Base-by-base conservation (phyloP, 345 rosid species). In the Erysimum cheiranthoides region DNA sequence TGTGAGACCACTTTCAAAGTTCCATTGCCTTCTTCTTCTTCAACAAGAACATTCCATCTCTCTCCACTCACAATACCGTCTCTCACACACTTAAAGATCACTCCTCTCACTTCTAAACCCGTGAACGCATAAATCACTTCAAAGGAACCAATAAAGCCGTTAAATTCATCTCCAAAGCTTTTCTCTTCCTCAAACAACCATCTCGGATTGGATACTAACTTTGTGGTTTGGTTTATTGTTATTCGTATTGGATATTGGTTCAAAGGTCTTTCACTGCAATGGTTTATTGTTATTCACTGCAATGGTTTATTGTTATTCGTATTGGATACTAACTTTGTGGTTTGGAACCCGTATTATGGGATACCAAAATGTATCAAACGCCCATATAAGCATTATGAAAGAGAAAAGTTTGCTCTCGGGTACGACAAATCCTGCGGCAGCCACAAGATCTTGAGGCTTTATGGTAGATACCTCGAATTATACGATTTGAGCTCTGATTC, bases 11-110 rank as follows among this genome's bases (percentile, higher is more conserved):
- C 91, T 75, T 86, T 90, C 86, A 87, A 39, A 13, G 75, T 75
- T 2, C 92, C 92, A 40, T 79, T 82, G 34, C 86, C 88, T 76
- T 86, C 93, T 71, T 88, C 97, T 71, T 88, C 94, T 69, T 88
- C 97, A 32, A 91, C 95, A 27, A 84, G 88, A 75, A 91, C 85
- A 17, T 70, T 75, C 96, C 93, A 93, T 62, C 61, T 84, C 83
- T 93, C 92, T 11, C 94, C 93, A 74, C 92, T 89, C 82, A 90
- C 73, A 78, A 86, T 86, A 71, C 97, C 92, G 73, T 91, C 89
- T 68, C 91, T 89, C 58, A 84, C 98, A 73, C 89, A 89, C 84
- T 87, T 88, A 73, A 92, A 90, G 46, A 89, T 78, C 81, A 85
- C 84, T 13, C 92, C 97, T 63, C 75, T 76, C 52, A 94, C 95